phyloP scores from a whole-genome alignment of 139 green algal genomes.

The Mychonastes homosphaera region DNA sequence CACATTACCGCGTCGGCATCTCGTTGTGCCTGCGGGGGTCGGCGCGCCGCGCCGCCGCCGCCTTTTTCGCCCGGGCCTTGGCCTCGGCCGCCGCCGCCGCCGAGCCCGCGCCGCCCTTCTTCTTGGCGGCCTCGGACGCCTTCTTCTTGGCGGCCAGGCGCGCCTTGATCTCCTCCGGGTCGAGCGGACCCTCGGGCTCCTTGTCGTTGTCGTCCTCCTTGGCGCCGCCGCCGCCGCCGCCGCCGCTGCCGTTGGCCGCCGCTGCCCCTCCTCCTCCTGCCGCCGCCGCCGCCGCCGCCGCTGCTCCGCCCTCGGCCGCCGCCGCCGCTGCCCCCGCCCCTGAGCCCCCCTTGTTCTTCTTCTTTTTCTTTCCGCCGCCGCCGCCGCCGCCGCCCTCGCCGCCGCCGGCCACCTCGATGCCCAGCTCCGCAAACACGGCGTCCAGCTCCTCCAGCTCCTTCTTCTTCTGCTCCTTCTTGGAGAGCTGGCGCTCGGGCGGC shows the following conservation, averaged over 20 bases:
- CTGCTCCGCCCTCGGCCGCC: neutral
- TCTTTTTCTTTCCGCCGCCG: conserved; percentile 33
- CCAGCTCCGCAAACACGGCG: conserved; percentile 42
- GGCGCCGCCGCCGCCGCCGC: conserved; percentile 2
- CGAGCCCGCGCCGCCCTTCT: conserved; percentile 16
- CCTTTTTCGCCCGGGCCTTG: conserved; percentile 25
- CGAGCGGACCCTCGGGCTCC: conserved; percentile 12
- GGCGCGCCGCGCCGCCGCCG: conserved; percentile 25
- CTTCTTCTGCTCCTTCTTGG: conserved; percentile 61
- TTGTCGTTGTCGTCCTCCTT: too few relatives aligned
- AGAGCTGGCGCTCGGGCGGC: conserved; percentile 44
- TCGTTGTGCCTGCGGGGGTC: conserved; percentile 18
- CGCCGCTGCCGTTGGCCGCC: conserved; percentile 1
- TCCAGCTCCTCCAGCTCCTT: conserved; percentile 59
- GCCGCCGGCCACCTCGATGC: conserved; percentile 24
- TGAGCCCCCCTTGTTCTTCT: conserved; percentile 43
- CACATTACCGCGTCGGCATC: conserved; percentile 16
- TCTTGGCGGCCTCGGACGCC: conserved; percentile 23
- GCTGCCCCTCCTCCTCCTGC: neutral
- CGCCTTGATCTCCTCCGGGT: conserved; percentile 27
- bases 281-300: conserved; percentile 1
- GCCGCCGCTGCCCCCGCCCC: neutral
- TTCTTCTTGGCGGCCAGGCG: conserved; percentile 38
- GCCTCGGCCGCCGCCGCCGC: conserved; percentile 20
- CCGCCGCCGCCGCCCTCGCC: conserved; percentile 28